Evolutionary conservation across 2,329 filamentous ascomycete species (phyloP), one percentile per base, ranked within the genome.

Genomic region (Thermomyces lanuginosus): DNA sequence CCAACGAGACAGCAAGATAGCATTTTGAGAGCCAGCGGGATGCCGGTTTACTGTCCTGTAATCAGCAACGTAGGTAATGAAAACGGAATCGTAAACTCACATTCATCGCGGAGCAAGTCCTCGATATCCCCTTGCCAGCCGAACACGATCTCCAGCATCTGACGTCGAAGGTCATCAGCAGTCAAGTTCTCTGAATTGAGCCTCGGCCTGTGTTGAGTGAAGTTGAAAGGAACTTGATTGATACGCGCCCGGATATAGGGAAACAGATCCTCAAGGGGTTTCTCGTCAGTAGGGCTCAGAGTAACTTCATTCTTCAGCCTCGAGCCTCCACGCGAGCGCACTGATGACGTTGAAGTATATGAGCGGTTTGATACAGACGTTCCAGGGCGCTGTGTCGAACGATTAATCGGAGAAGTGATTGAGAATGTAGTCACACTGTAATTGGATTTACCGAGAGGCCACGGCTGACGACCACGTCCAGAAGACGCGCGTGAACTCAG

Each of bases 131-230:
- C 74, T 27, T 86, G 75, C 84, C 89, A 98, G 3, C 89, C 89
- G 50, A 98, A 98, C 2, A 98, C 83, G 4, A 84, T 77, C 39
- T 68, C 80, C 4, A 98, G 65, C 84, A 98, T 93, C 50, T 93
- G 84, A 24, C 67, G 68, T 24, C 86, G 73, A 22, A 93, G 64
- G 38, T 92, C 76, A 39, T 93, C 77, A 6, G 71, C 54, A 5
- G 76, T 79, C 13, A 81, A 54, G 15, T 64, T 65, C 3, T 59
- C 51, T 29, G 70, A 64, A 36, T 76, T 66, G 8, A 63, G 41
- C 1, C 61, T 53, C 8, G 72, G 64, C 0, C 74, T 70, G 24
- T 76, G 71, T 41, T 76, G 64, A 0, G 74, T 70, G 24, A 76
- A 71, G 41, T 76, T 74, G 46, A 91, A 92, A 0, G 80, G 75